phyloP scores from a whole-genome alignment of 106 monocot genomes.

The Cymbidium sinense region DNA sequence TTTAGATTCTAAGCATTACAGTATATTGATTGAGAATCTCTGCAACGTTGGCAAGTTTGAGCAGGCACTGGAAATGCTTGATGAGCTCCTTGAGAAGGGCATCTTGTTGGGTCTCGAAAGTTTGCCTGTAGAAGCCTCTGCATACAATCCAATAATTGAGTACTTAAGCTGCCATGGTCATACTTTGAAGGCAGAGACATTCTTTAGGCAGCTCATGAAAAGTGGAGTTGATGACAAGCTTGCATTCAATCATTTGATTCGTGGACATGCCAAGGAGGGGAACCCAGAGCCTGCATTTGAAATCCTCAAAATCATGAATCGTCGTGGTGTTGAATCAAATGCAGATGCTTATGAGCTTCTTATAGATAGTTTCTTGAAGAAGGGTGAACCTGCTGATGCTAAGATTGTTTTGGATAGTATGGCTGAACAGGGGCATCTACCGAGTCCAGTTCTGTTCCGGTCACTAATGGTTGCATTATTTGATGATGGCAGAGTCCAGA shows the following conservation, averaged over 20 bases:
- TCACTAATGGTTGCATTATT: constrained; percentile 74
- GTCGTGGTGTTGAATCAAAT: constrained; percentile 50
- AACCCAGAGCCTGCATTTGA: constrained; percentile 59
- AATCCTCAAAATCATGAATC: constrained; percentile 69
- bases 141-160: constrained; percentile 79
- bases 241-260: constrained; percentile 74
- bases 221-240: constrained; percentile 72
- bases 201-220: constrained; percentile 97
- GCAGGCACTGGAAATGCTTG: constrained; percentile 44
- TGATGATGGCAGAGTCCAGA: constrained; percentile 71
- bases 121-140: constrained; percentile 35
- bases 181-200: constrained; percentile 65
- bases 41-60: constrained; percentile 46
- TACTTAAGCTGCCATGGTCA: constrained; percentile 47
- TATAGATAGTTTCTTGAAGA: constrained; percentile 76
- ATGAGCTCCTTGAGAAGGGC: constrained; percentile 66
- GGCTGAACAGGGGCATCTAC: constrained; percentile 83
- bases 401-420: constrained; percentile 67
- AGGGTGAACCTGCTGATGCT: constrained; percentile 76
- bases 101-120: constrained; percentile 34
- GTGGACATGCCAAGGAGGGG: constrained; percentile 71
- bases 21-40: constrained; percentile 59
- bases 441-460: constrained; percentile 57
- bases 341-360: constrained; percentile 48
- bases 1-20: constrained; percentile 45